phyloP scores from a whole-genome alignment of 2,329 filamentous ascomycete species.

The Penicillium sp. region DNA sequence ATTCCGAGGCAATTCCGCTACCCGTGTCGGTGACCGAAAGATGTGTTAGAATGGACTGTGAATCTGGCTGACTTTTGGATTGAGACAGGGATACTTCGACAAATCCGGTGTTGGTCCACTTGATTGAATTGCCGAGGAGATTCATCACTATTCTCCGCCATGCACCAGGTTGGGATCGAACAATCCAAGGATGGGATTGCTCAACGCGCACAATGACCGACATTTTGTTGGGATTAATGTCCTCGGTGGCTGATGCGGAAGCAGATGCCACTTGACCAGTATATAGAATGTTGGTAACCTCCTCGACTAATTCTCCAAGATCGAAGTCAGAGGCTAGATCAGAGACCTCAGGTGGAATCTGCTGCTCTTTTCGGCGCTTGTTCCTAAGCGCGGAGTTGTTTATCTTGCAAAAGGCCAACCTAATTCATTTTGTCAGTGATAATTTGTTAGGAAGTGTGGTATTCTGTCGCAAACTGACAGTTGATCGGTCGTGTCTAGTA shows the following conservation, averaged over 20 bases:
- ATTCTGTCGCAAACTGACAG: slow-evolving; percentile 20
- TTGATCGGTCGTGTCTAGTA: slow-evolving; percentile 51
- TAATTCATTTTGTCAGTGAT: slow-evolving; percentile 4
- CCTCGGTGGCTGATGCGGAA: slow-evolving; percentile 9
- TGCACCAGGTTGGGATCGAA: slow-evolving; percentile 30
- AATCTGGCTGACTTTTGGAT: slow-evolving; percentile 6
- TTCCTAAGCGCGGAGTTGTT: slow-evolving; percentile 28
- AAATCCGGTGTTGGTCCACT: slow-evolving; percentile 36
- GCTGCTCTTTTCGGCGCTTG: slow-evolving; percentile 5
- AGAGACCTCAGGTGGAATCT: slow-evolving; percentile 11
- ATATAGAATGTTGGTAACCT: slow-evolving; percentile 31
- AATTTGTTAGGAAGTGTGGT: not conserved
- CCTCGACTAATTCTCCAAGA: slow-evolving; percentile 32
- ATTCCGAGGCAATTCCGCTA: slow-evolving; percentile 62
- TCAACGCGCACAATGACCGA: slow-evolving; percentile 33
- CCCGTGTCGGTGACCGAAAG: slow-evolving; percentile 62
- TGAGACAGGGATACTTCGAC: slow-evolving; percentile 32
- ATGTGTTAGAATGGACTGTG: slow-evolving; percentile 20
- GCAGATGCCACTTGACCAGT: slow-evolving; percentile 22
- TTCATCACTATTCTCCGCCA: slow-evolving; percentile 41
- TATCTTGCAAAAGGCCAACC: slow-evolving; percentile 39
- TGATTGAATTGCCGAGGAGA: slow-evolving; percentile 38
- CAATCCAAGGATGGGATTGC: slow-evolving; percentile 30
- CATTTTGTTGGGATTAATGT: slow-evolving; percentile 6
- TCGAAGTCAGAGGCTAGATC: slow-evolving; percentile 33